phyloP scores from a whole-genome alignment of 2,329 filamentous ascomycete genomes.

The Cordyceps militaris region DNA sequence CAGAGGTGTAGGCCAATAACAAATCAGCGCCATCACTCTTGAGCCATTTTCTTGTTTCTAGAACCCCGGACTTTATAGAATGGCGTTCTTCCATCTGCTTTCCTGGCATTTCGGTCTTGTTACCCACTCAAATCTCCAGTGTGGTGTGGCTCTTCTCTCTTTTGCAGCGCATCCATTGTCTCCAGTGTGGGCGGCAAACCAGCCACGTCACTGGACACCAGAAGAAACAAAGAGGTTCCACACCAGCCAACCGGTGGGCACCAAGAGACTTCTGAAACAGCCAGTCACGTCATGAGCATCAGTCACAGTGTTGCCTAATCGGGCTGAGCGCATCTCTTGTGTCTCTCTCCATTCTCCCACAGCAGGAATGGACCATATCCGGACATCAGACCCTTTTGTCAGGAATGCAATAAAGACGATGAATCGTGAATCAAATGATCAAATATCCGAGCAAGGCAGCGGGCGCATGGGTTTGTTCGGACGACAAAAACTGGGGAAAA shows the following conservation, averaged over 20 bases:
- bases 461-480: not conserved
- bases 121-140: not conserved
- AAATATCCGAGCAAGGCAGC: no score
- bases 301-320: not conserved
- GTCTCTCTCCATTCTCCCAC: not conserved
- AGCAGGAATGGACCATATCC: no score
- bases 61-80: not conserved
- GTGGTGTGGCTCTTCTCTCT: not conserved
- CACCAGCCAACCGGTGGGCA: not conserved
- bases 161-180: not conserved
- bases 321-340: not conserved
- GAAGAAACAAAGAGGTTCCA: not conserved
- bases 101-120: not conserved
- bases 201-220: no score
- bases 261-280: not conserved
- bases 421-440: no score
- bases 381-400: no score
- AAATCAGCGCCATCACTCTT: no score
- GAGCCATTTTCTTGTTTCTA: not conserved
- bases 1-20: no score
- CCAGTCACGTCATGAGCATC: conserved; percentile 1
- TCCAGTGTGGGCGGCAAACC: not conserved
- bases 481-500: not conserved
- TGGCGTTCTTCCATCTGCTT: not conserved
- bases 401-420: no score